Conservation (phyloP, 345 rosid species). For the Salix arbutifolia region DNA sequence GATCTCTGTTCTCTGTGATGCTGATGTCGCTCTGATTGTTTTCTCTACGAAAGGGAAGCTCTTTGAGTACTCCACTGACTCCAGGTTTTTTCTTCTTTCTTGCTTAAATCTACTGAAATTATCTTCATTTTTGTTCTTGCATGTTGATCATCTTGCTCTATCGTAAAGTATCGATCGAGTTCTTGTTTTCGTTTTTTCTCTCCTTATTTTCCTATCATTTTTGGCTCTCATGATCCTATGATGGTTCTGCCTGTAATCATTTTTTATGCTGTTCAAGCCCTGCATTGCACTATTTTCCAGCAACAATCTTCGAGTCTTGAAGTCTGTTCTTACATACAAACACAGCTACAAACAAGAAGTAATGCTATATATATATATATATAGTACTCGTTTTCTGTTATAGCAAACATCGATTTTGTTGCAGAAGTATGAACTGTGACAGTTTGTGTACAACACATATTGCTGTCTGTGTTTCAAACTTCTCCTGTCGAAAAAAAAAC, state of each 20-base stretch:
- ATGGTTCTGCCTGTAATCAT: neutral
- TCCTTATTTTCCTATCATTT: neutral
- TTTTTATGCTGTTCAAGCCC: neutral
- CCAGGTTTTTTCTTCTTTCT: conserved; percentile 38
- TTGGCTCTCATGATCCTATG: neutral
- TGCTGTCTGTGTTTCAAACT: neutral
- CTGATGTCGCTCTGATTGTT: conserved; percentile 70
- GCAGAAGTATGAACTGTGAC: neutral
- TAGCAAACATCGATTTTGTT: neutral
- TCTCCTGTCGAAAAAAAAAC: neutral
- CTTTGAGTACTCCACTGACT: conserved; percentile 68
- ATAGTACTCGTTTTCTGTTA: neutral
- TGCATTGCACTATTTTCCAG: neutral
- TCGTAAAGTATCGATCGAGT: neutral
- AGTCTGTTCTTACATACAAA: neutral
- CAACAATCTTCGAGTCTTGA: neutral
- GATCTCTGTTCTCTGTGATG: conserved; percentile 85
- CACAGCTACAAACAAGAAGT: neutral
- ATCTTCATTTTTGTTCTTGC: neutral
- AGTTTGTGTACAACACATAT: neutral
- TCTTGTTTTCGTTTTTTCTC: too few species aligned
- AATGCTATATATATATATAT: neutral
- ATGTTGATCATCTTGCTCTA: neutral
- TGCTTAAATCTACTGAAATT: too few species aligned
- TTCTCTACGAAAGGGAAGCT: conserved; percentile 85